Evolutionary conservation across 2,329 filamentous ascomycete species (phyloP).

Genomic region (Sphaerulina vaccinii): DNA sequence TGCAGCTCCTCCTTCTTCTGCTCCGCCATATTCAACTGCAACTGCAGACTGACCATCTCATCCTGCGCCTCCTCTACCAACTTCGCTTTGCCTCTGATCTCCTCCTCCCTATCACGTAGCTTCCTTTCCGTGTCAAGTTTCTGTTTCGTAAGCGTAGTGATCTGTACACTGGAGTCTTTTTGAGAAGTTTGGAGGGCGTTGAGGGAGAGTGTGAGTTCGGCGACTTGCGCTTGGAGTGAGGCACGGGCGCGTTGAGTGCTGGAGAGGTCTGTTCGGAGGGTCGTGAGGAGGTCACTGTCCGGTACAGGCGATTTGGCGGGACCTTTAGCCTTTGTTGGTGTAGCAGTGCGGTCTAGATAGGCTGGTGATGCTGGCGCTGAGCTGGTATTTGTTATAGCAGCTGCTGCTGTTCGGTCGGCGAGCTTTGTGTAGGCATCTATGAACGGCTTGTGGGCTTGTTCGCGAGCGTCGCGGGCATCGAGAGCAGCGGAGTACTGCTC

Average conservation of each 20-base stretch:
- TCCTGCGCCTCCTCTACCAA: constrained; percentile 86
- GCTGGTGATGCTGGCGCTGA: constrained; percentile 27
- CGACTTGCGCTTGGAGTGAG: constrained; percentile 64
- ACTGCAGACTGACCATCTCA: constrained; percentile 81
- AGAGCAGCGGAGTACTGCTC: constrained; percentile 78
- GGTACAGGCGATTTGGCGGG: constrained; percentile 42
- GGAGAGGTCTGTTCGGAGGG: constrained; percentile 66
- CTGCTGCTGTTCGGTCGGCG: constrained; percentile 43
- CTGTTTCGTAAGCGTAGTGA: constrained; percentile 64
- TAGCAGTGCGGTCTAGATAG: constrained; percentile 25
- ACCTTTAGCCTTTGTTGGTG: constrained; percentile 29
- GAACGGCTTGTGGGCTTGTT: constrained; percentile 64
- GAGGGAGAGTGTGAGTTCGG: constrained; percentile 63
- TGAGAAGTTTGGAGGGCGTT: constrained; percentile 60
- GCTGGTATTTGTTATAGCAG: constrained; percentile 29
- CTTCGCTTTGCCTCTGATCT: constrained; percentile 79
- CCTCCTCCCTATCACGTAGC: constrained; percentile 78
- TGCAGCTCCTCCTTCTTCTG: constrained; percentile 70
- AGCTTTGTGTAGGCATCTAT: constrained; percentile 66
- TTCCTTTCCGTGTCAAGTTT: constrained; percentile 62
- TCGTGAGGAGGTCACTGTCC: constrained; percentile 55
- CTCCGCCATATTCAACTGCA: constrained; percentile 85
- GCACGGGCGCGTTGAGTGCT: constrained; percentile 73
- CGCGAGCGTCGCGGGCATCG: constrained; percentile 67
- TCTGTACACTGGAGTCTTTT: constrained; percentile 58